Base-by-base conservation (phyloP, 148 eudicot genomes). In the Nyssa sinensis region DNA sequence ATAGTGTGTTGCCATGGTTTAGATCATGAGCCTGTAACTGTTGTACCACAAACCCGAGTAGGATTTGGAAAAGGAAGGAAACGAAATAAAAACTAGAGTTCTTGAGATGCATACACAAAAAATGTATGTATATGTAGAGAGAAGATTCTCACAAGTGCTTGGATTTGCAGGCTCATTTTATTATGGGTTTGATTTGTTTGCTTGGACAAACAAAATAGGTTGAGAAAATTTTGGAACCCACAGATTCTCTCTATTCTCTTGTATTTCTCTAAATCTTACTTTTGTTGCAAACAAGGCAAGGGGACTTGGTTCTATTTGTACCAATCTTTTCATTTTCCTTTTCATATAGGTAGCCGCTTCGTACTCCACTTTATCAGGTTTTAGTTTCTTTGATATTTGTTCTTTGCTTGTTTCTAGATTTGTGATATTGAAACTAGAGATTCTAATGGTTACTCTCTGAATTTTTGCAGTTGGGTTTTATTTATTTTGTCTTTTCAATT, bases 361-460 rank as follows among this genome's bases (percentile, higher is more conserved):
- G 41, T 19, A 3, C 67, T 64, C 67, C 66, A 63, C 66, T 35
- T 4, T 63, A 30, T 63, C 39, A 63, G 66, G 39, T 63, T 63
- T 30, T 37, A 32, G 66, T 63, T 32, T 31, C 27, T 64, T 6
- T 14, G 37, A 16, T 32, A 7, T 8, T 24, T 24, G 7, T 30
- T 13, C 16, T 4, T 4, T 30, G 1, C 28, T 59, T n/a, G 60
- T 59, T 25, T 59, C 11, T 59, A 58, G 27, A 58, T 58, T n/a
- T 24, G 10, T 24, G 28, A 27, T 28, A 16, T 13, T 63, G 13
- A 32, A 31, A 32, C 30, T 19, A 30, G 66, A 32, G 24, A 32
- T 17, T 37, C 7, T 64, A 11, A 23, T 39, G 44, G 7, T 28
- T 17, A 17, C 24, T 64, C 67, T 31, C 67, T 32, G 67, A 64